Conservation (phyloP, 192 early-diverging fungal species). For the Podila clonocystis region DNA sequence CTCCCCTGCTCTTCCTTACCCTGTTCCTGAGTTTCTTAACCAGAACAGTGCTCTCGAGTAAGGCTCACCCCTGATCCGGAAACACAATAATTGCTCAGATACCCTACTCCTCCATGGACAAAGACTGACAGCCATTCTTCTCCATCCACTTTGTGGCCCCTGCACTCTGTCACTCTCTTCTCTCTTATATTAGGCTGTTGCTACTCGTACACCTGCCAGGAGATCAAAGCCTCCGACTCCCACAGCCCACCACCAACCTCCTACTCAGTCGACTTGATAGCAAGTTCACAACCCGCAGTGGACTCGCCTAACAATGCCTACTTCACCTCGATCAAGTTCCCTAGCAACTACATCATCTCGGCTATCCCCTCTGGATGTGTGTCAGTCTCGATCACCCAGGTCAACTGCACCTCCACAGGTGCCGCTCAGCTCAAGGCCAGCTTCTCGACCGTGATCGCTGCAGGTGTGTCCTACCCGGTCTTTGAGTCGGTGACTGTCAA, state of each 20-base stretch:
- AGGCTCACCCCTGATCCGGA: background rate
- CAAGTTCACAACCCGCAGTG: conserved; percentile 22
- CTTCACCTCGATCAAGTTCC: conserved; percentile 8
- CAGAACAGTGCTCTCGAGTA: conserved; percentile 11
- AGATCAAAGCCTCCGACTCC: background rate
- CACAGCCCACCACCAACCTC: conserved; percentile 6
- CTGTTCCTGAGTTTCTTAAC: background rate
- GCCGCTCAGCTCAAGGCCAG: conserved; percentile 2
- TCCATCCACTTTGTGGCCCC: background rate
- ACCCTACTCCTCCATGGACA: too few species aligned
- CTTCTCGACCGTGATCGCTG: conserved; percentile 12
- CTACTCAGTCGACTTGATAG: conserved; percentile 1
- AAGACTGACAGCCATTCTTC: too few species aligned
- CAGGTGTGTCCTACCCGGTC: background rate
- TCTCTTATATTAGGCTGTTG: conserved; percentile 17
- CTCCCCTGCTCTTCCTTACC: background rate
- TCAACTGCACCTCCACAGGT: conserved; percentile 8
- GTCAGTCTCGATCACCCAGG: background rate
- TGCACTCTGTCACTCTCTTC: background rate
- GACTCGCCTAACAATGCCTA: conserved; percentile 6
- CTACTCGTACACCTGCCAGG: conserved; percentile 6
- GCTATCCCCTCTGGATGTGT: conserved; percentile 13
- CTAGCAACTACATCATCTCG: conserved; percentile 21
- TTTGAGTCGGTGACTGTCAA: conserved; percentile 18
- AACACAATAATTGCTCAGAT: too few species aligned